A percentile compares a stretch with the other conserved stretches of the same genome.
Conservation (phyloP, 768 basidiomycete genomes). For the Boletus huronensis region DNA sequence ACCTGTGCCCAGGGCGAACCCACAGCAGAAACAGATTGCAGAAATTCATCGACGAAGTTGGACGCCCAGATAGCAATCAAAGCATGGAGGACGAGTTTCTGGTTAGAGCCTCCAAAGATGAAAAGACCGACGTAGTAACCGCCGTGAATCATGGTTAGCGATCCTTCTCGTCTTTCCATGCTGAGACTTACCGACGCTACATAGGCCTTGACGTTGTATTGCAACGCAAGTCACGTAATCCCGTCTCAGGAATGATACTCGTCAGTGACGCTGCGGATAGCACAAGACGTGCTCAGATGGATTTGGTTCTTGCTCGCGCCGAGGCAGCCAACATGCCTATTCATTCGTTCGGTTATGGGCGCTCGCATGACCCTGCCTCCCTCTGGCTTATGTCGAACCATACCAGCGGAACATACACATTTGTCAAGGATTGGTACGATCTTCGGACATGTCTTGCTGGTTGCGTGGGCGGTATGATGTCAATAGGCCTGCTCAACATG, state of each 20-base stretch:
- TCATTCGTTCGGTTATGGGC: conserved; percentile 95
- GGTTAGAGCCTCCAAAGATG: conserved; percentile 76
- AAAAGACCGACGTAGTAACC: conserved; percentile 95
- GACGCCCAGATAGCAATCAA: conserved; percentile 36
- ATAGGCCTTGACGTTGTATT: conserved; percentile 88
- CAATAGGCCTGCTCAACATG: conserved; percentile 88
- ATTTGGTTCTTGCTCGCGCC: conserved; percentile 92
- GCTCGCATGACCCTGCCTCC: conserved; percentile 94
- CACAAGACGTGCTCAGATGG: conserved; percentile 95
- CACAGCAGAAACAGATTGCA: conserved; percentile 68
- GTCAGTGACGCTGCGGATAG: conserved; percentile 92
- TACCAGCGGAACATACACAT: conserved; percentile 95
- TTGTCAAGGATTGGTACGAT: conserved; percentile 97
- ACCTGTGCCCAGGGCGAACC: conserved; percentile 66
- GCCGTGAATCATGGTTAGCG: conserved; percentile 89
- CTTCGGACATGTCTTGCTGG: conserved; percentile 90
- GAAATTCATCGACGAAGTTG: conserved; percentile 76
- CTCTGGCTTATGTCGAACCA: conserved; percentile 99
- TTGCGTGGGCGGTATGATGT: conserved; percentile 95
- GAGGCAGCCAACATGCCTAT: conserved; percentile 97
- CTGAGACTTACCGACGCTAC: background rate
- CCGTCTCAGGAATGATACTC: conserved; percentile 86
- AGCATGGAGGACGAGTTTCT: conserved; percentile 61
- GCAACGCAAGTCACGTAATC: conserved; percentile 90
- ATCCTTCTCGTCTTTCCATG: background rate